These are phyloP conservation scores for Cladosporium velox DNA, from an alignment of 2,329 filamentous ascomycete species.

Conservation along the genomic window DNA sequence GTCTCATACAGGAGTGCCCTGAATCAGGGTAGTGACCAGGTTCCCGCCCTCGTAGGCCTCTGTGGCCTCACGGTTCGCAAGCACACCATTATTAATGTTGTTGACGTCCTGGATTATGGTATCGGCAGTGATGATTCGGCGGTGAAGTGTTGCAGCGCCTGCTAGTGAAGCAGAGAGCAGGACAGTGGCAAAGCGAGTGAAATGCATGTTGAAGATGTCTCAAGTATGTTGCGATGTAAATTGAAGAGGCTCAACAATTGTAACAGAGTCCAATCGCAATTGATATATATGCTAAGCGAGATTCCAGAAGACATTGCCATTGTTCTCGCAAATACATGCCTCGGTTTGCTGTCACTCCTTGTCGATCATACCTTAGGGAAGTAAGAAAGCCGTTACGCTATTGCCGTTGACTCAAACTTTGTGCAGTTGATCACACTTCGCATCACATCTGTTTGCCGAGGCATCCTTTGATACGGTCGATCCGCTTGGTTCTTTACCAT, in stretches of 20 bases:
- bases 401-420: background rate
- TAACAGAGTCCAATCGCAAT: background rate
- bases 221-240: background rate
- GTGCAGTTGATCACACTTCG: background rate
- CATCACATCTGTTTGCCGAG: background rate
- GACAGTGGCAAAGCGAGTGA: constrained; percentile 8
- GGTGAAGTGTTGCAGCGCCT: constrained; percentile 12
- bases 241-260: background rate
- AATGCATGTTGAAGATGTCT: constrained; percentile 16
- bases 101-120: constrained; percentile 39
- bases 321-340: background rate
- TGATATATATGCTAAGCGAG: background rate
- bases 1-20: constrained; percentile 24
- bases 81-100: constrained; percentile 26
- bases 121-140: constrained; percentile 27
- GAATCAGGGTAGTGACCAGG: constrained; percentile 19
- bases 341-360: background rate
- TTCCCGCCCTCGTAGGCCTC: constrained; percentile 31
- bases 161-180: constrained; percentile 17
- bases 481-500: background rate
- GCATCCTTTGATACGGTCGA: background rate
- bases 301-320: background rate
- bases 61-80: constrained; percentile 22
- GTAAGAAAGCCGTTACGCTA: background rate
- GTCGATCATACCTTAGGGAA: background rate